Conservation (phyloP, 441 rosid species). For the Lepidium campestre region DNA sequence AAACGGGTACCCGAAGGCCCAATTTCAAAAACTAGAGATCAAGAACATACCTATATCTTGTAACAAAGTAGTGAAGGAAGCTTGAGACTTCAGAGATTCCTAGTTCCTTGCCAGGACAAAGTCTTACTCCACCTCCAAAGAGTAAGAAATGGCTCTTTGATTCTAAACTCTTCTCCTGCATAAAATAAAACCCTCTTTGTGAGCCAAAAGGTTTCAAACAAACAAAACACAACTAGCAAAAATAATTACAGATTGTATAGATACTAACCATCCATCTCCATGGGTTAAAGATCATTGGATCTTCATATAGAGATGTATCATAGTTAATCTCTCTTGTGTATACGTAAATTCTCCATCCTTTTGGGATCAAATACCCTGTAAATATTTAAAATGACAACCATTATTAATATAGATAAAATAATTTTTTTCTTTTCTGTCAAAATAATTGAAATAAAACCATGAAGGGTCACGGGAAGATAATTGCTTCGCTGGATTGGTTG, state of each 20-base stretch:
- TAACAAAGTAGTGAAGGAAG: conserved; percentile 81
- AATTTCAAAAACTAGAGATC: no score
- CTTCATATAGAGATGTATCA: conserved; percentile 58
- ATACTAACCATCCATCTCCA: conserved; percentile 84
- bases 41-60: conserved; percentile 53
- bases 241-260: not conserved
- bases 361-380: conserved; percentile 73
- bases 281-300: conserved; percentile 75
- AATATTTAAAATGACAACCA: not conserved
- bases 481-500: conserved; percentile 32
- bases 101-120: conserved; percentile 86
- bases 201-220: conserved; percentile 1
- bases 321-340: conserved; percentile 86
- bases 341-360: conserved; percentile 94
- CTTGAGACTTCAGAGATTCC: conserved; percentile 79
- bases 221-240: not conserved
- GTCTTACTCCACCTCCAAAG: conserved; percentile 85
- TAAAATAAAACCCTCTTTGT: not conserved
- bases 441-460: conserved; percentile 34
- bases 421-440: conserved; percentile 16
- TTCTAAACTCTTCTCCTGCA: conserved; percentile 60
- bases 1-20: no score
- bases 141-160: conserved; percentile 47
- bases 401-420: not conserved
- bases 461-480: conserved; percentile 30